Conservation (phyloP, 163 green algal species). For the Scenedesmus sp. region DNA sequence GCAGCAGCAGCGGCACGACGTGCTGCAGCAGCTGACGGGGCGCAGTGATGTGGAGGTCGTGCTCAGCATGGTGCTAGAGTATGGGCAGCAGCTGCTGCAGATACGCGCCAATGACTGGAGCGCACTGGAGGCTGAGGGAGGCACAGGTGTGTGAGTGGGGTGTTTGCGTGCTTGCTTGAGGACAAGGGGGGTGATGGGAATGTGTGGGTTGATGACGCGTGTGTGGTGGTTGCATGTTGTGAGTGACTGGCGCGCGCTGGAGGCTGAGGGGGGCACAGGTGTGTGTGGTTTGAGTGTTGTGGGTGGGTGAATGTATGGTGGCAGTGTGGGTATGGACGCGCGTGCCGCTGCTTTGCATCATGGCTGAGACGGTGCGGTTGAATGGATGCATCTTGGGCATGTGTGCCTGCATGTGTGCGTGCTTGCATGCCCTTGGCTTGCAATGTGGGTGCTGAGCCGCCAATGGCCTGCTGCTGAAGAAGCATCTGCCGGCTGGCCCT, state of each 20-base stretch:
- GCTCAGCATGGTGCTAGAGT: conserved; percentile 63
- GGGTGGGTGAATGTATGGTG: not conserved
- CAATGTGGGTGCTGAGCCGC: too few species aligned
- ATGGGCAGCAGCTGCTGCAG: conserved; percentile 64
- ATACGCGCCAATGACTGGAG: conserved; percentile 53
- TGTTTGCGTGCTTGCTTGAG: not conserved
- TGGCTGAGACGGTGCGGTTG: too few species aligned
- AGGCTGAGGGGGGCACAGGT: conserved; percentile 44
- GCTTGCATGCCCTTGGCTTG: too few species aligned
- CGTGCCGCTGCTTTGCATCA: too few species aligned
- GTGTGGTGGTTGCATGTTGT: too few species aligned
- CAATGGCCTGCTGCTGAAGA: too few species aligned
- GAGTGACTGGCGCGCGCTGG: not conserved
- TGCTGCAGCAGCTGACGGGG: conserved; percentile 12
- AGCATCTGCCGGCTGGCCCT: too few species aligned
- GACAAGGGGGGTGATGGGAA: not conserved
- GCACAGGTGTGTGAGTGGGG: conserved; percentile 9
- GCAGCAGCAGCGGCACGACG: conserved; percentile 37
- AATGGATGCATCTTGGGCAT: too few species aligned
- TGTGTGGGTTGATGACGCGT: not conserved
- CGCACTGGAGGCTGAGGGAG: conserved; percentile 37
- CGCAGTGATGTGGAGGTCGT: conserved; percentile 6
- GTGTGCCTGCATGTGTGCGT: too few species aligned
- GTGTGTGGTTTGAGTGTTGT: not conserved
- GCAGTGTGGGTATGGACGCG: too few species aligned